Percentiles rank a stretch among this genome's conserved stretches.
Evolutionary conservation across 202 grass and related monocot genomes (phyloP).

Genomic region (Panicum hallii): DNA sequence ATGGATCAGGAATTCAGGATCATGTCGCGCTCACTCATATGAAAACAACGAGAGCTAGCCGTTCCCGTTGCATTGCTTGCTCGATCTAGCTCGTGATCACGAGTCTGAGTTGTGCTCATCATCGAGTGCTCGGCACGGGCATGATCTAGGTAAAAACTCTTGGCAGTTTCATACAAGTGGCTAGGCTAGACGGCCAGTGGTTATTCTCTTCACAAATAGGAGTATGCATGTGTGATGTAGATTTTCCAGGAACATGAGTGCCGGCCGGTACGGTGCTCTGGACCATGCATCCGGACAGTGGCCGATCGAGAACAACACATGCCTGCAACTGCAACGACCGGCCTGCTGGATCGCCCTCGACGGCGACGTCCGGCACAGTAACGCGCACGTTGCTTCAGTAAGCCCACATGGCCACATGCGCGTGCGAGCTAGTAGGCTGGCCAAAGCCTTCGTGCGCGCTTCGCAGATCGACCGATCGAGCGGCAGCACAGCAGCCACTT

Average conservation of each 20-base stretch:
- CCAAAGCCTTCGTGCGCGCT: background rate
- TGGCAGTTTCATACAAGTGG: background rate
- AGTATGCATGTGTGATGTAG: no score
- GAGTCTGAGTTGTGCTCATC: no score
- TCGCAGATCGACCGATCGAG: background rate
- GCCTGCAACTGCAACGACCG: background rate
- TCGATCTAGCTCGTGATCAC: no score
- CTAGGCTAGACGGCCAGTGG: background rate
- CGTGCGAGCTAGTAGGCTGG: background rate
- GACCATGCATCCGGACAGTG: background rate
- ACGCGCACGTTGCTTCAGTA: slow-evolving; percentile 29
- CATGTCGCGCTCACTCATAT: background rate
- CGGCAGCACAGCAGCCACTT: background rate
- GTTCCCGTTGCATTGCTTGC: no score
- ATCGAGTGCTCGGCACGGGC: no score
- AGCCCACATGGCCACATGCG: slow-evolving; percentile 26
- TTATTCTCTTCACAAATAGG: no score
- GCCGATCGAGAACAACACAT: background rate
- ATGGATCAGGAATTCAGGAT: background rate
- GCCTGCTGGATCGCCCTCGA: background rate
- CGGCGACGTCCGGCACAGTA: background rate
- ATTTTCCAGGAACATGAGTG: no score
- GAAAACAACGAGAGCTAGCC: no score
- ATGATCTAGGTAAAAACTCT: no score
- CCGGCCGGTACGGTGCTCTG: background rate